These are phyloP conservation scores for Rhodotorula sp. DNA, from an alignment of 1,284 basidiomycete species.

Conservation along the genomic window DNA sequence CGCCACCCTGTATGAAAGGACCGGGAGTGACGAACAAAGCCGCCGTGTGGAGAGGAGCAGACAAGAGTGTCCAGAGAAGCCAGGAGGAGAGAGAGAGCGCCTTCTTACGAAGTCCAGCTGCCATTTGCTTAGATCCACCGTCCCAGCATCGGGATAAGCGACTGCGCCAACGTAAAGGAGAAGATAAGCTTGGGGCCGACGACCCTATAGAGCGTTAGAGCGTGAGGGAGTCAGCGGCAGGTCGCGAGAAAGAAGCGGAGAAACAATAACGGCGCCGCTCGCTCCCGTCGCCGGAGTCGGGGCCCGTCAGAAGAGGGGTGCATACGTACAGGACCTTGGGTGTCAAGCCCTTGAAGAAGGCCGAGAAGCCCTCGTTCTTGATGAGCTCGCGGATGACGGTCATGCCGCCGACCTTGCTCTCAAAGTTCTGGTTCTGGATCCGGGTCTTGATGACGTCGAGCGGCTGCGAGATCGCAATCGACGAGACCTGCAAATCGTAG, in stretches of 20 bases:
- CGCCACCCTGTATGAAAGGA: no score
- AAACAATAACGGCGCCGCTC: neutral
- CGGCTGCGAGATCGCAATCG: slow-evolving; percentile 93
- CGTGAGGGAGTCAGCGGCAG: no score
- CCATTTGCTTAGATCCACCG: neutral
- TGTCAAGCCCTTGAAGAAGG: slow-evolving; percentile 79
- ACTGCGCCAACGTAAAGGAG: slow-evolving; percentile 95
- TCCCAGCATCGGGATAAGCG: slow-evolving; percentile 82
- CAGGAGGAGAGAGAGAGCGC: no score
- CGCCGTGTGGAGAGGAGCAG: no score
- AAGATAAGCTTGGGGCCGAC: slow-evolving; percentile 98
- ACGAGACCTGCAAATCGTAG: slow-evolving; percentile 58
- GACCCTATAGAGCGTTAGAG: slow-evolving; percentile 67
- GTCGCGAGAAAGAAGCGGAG: neutral
- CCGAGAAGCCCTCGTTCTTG: slow-evolving; percentile 75
- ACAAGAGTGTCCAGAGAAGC: neutral
- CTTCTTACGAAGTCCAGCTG: no score
- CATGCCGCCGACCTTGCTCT: slow-evolving; percentile 77
- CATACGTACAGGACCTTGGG: slow-evolving; percentile 71
- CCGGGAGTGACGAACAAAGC: no score
- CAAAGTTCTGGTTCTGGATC: slow-evolving; percentile 98
- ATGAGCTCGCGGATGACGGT: slow-evolving; percentile 84
- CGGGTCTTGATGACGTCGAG: slow-evolving; percentile 94
- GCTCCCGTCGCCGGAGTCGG: neutral
- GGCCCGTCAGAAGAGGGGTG: no score